phyloP scores from a whole-genome alignment of 768 basidiomycete species.

The Filobasidium wieringae region DNA sequence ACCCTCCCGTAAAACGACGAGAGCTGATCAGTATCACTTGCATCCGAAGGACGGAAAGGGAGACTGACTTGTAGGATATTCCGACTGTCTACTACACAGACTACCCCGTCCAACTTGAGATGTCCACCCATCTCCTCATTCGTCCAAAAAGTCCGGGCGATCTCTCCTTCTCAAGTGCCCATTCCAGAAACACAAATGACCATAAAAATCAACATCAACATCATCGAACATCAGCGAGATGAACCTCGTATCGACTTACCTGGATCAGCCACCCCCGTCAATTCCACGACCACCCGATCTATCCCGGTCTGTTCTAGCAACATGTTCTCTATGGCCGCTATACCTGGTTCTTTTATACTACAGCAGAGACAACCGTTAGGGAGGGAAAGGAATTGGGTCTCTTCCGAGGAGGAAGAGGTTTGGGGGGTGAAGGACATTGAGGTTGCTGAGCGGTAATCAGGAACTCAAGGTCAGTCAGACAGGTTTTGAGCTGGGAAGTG shows the following conservation, averaged over 20 bases:
- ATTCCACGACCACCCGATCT: constrained; percentile 90
- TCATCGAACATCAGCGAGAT: neutral
- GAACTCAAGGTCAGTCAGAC: neutral
- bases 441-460: constrained; percentile 3
- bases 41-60: neutral
- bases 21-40: neutral
- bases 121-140: constrained; percentile 42
- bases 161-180: constrained; percentile 20
- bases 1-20: neutral
- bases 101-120: constrained; percentile 59
- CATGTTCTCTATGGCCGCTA: constrained; percentile 84
- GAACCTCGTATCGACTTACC: constrained; percentile 43
- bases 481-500: neutral
- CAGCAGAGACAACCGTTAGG: constrained; percentile 98
- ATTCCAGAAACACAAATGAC: neutral
- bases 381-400: constrained; percentile 57
- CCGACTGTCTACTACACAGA: constrained; percentile 81
- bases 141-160: constrained; percentile 40
- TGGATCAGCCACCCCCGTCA: constrained; percentile 92
- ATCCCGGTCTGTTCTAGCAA: constrained; percentile 71
- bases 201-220: neutral
- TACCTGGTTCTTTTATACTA: constrained; percentile 85
- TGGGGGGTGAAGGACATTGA: constrained; percentile 14
- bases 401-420: constrained; percentile 9
- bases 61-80: constrained; percentile 54